Conservation (phyloP, 352 stramenopile species). For the Pythium plurisporium region DNA sequence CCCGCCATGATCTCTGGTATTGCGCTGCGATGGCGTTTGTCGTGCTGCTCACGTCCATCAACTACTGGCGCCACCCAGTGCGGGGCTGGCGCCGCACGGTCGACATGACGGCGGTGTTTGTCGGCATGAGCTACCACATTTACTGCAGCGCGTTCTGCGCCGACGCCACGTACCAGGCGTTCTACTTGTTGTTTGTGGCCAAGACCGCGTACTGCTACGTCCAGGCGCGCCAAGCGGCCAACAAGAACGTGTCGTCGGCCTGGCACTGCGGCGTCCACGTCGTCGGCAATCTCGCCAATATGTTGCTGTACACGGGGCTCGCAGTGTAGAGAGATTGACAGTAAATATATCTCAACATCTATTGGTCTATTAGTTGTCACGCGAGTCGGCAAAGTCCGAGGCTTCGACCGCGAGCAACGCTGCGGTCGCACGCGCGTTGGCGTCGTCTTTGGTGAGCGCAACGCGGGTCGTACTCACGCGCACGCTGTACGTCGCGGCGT, state of each 20-base stretch:
- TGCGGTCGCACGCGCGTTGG: constrained; percentile 37
- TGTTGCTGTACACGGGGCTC: constrained; percentile 71
- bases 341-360: background rate
- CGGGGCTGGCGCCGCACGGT: constrained; percentile 65
- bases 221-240: constrained; percentile 45
- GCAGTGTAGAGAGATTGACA: constrained; percentile 40
- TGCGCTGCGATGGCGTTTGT: constrained; percentile 59
- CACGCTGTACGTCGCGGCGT: constrained; percentile 60
- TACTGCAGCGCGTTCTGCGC: constrained; percentile 56
- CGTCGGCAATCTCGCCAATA: constrained; percentile 69
- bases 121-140: constrained; percentile 55
- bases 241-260: constrained; percentile 65
- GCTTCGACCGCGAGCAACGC: constrained; percentile 43
- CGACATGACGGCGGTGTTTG: constrained; percentile 65
- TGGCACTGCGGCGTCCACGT: constrained; percentile 81
- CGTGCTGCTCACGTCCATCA: constrained; percentile 79
- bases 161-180: constrained; percentile 46
- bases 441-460: constrained; percentile 43
- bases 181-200: constrained; percentile 60
- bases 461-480: constrained; percentile 31
- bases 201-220: constrained; percentile 75
- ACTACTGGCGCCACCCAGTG: constrained; percentile 78
- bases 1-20: constrained; percentile 52
- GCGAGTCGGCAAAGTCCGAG: constrained; percentile 54
- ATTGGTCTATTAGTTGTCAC: constrained; percentile 21